Conservation (phyloP, 78 protist species). For the Trichosphaerium sp. region DNA sequence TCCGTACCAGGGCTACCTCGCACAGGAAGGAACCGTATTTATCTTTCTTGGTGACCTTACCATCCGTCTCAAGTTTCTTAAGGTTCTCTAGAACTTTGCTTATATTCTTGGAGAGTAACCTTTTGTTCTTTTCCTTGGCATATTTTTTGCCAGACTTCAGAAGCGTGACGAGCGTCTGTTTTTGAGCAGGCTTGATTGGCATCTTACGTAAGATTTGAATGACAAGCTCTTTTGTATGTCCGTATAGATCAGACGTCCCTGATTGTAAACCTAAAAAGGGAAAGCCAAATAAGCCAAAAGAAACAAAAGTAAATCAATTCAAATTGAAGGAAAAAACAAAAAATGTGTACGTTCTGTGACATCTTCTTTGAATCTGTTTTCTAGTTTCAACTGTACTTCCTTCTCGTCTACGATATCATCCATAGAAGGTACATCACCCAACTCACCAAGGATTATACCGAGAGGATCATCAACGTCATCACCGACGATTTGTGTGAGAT, state of each 20-base stretch:
- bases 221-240: slow-evolving; percentile 50
- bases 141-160: slow-evolving; percentile 7
- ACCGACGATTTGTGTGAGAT: slow-evolving; percentile 39
- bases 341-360: too few relatives aligned
- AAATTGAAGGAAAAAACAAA: too few relatives aligned
- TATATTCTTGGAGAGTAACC: slow-evolving; percentile 30
- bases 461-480: slow-evolving; percentile 53
- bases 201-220: slow-evolving; percentile 36
- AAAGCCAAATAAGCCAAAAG: slow-evolving; percentile 5
- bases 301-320: too few relatives aligned
- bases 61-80: slow-evolving; percentile 48
- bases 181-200: slow-evolving; percentile 47
- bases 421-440: slow-evolving; percentile 49
- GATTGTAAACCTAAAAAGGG: background rate
- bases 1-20: slow-evolving; percentile 53
- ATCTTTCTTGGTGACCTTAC: slow-evolving; percentile 30
- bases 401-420: too few relatives aligned
- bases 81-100: slow-evolving; percentile 45
- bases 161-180: slow-evolving; percentile 10
- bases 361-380: slow-evolving; percentile 51
- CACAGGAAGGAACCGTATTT: slow-evolving; percentile 39
- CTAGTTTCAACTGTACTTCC: slow-evolving; percentile 43
- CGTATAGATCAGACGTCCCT: slow-evolving; percentile 25
- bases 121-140: slow-evolving; percentile 9
- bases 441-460: slow-evolving; percentile 50